phyloP scores from a whole-genome alignment of 805 yeast genomes.

The Hanseniaspora osmophila region DNA sequence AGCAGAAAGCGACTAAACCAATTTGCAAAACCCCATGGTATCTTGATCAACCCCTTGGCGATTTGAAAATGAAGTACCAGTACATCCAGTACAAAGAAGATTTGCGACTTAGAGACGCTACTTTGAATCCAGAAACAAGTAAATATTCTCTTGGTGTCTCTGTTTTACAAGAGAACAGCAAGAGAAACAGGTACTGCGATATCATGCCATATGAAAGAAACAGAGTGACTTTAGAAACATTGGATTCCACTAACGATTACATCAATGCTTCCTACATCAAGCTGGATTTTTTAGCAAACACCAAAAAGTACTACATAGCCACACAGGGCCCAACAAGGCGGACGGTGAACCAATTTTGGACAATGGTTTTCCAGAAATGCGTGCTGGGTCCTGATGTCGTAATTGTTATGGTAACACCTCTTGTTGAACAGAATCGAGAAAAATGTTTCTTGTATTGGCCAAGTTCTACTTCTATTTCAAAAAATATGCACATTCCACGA shows the following conservation, averaged over 20 bases:
- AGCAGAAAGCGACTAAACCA: background rate
- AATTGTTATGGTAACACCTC: constrained; percentile 62
- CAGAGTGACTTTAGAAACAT: constrained; percentile 30
- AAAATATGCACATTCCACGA: background rate
- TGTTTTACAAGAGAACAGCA: constrained; percentile 12
- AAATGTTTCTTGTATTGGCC: constrained; percentile 82
- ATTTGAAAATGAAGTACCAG: constrained; percentile 18
- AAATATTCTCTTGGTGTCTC: constrained; percentile 21
- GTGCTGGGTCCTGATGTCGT: constrained; percentile 36
- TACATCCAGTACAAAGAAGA: constrained; percentile 25
- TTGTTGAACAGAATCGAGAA: constrained; percentile 50
- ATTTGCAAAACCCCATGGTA: constrained; percentile 13
- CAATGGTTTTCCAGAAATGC: constrained; percentile 51
- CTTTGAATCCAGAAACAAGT: constrained; percentile 15
- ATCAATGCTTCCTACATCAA: constrained; percentile 72
- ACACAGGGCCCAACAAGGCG: constrained; percentile 66
- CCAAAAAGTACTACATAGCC: constrained; percentile 38
- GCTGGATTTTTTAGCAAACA: constrained; percentile 13
- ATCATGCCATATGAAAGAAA: constrained; percentile 54
- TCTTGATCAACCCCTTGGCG: constrained; percentile 14
- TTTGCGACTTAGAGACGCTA: constrained; percentile 25
- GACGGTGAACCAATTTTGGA: constrained; percentile 83
- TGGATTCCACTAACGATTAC: constrained; percentile 34
- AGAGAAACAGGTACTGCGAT: constrained; percentile 46
- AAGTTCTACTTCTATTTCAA: constrained; percentile 1